phyloP scores from a whole-genome alignment of 2,329 filamentous ascomycete genomes.

The Pseudogymnoascus sp. region DNA sequence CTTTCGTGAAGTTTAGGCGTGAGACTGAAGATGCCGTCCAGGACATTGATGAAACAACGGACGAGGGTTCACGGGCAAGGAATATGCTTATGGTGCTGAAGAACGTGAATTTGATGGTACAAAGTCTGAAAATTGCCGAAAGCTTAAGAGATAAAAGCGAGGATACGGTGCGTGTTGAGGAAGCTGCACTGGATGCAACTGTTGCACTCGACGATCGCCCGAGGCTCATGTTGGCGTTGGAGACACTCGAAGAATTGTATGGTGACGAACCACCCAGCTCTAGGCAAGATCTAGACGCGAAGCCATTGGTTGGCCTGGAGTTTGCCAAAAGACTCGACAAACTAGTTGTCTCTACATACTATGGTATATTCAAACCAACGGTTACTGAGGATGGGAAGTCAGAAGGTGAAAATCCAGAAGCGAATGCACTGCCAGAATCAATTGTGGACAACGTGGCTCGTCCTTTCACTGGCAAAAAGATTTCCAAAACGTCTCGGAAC shows the following conservation, averaged over 20 bases:
- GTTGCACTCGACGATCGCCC: not conserved
- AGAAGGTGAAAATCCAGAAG: not conserved
- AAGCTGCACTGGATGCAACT: not conserved
- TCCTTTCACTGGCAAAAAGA: not conserved
- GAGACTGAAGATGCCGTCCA: not conserved
- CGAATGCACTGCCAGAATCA: not conserved
- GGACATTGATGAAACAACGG: not conserved
- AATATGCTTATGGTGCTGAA: not conserved
- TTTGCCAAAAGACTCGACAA: not conserved
- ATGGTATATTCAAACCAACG: not conserved
- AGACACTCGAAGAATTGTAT: not conserved
- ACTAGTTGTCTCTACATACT: not conserved
- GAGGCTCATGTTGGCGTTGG: not conserved
- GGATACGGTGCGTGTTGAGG: not conserved
- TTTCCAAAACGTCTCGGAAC: no score
- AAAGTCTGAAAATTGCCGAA: not conserved
- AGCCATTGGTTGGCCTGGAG: not conserved
- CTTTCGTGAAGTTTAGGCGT: not conserved
- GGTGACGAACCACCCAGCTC: not conserved
- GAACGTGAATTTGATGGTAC: not conserved
- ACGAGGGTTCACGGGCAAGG: not conserved
- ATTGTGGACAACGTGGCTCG: not conserved
- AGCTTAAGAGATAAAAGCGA: not conserved
- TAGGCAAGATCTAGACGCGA: not conserved
- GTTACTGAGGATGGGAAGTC: not conserved